Percentiles rank a stretch among this genome's conserved stretches.
Evolutionary conservation across 2,329 filamentous ascomycete genomes (phyloP).

Genomic region (Purpureocillium takamizusanense): DNA sequence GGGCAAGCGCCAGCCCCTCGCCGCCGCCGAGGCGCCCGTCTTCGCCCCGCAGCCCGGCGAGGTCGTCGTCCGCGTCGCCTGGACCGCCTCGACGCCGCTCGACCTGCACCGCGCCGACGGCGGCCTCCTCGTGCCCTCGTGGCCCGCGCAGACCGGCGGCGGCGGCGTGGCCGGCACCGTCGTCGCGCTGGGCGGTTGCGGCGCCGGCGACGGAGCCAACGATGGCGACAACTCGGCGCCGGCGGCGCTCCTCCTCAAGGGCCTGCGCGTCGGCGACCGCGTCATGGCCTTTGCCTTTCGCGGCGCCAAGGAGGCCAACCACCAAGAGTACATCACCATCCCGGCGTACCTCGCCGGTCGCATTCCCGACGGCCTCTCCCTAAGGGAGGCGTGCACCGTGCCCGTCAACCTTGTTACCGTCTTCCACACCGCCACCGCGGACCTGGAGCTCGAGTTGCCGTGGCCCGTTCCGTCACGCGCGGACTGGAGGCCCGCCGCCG

Average conservation of each 20-base stretch:
- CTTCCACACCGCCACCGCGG: conserved; percentile 40
- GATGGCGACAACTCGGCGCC: too few species aligned
- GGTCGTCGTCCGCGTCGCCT: conserved; percentile 44
- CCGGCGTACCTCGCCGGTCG: conserved; percentile 39
- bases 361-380: conserved; percentile 29
- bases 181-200: conserved; percentile 34
- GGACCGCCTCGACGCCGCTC: conserved; percentile 51
- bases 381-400: conserved; percentile 41
- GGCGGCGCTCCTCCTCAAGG: conserved; percentile 22
- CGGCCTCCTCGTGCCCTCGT: conserved; percentile 38
- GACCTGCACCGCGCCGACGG: conserved; percentile 55
- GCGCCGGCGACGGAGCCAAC: too few species aligned
- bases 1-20: conserved; percentile 38
- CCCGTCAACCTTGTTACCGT: conserved; percentile 51
- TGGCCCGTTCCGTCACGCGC: conserved; percentile 46
- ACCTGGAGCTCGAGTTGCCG: conserved; percentile 44
- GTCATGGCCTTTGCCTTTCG: conserved; percentile 48
- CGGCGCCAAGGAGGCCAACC: conserved; percentile 35
- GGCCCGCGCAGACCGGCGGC: conserved; percentile 41
- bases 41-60: conserved; percentile 31
- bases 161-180: conserved; percentile 43
- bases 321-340: conserved; percentile 46
- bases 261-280: conserved; percentile 41
- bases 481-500: conserved; percentile 24
- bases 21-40: conserved; percentile 40